These are phyloP conservation scores for Cordyceps pruinosa DNA, from an alignment of 2,329 filamentous ascomycete genomes.

Conservation along the genomic window DNA sequence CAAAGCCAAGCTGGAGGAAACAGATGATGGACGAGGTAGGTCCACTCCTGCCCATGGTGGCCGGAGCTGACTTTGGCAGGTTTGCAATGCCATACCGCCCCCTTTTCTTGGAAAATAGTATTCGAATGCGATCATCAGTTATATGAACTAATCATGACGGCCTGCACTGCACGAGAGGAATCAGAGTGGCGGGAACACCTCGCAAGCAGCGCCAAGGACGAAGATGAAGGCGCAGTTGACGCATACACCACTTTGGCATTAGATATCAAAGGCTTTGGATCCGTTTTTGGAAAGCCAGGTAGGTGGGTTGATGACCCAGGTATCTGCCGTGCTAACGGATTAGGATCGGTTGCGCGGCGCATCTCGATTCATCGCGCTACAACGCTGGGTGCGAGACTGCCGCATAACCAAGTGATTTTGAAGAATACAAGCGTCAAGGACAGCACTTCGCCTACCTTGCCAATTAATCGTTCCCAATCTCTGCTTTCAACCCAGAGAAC, in stretches of 20 bases:
- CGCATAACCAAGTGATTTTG: slow-evolving; percentile 71
- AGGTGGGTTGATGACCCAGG: slow-evolving; percentile 7
- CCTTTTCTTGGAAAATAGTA: slow-evolving; percentile 85
- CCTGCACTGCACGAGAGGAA: slow-evolving; percentile 75
- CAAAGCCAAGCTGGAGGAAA: slow-evolving; percentile 60
- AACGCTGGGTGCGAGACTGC: slow-evolving; percentile 62
- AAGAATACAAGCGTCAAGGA: slow-evolving; percentile 62
- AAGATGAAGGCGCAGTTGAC: slow-evolving; percentile 38
- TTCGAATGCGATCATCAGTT: slow-evolving; percentile 72
- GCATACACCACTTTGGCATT: slow-evolving; percentile 54
- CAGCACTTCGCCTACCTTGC: slow-evolving; percentile 34
- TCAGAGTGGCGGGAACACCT: slow-evolving; percentile 71
- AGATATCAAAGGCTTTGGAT: slow-evolving; percentile 66
- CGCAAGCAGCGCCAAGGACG: slow-evolving; percentile 41
- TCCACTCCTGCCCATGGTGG: neutral
- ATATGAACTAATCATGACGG: slow-evolving; percentile 81
- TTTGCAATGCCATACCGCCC: slow-evolving; percentile 77
- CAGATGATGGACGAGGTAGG: slow-evolving; percentile 68
- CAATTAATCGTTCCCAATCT: slow-evolving; percentile 73
- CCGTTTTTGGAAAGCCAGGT: slow-evolving; percentile 68
- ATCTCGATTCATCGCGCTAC: slow-evolving; percentile 75
- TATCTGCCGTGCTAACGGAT: slow-evolving; percentile 10
- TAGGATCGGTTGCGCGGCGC: slow-evolving; percentile 56
- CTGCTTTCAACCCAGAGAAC: slow-evolving; percentile 62
- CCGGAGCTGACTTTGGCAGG: slow-evolving; percentile 44